Percentiles rank a stretch among this genome's conserved stretches.
Conservation (phyloP, 78 protist species). For the Planoprotostelium fungivorum region DNA sequence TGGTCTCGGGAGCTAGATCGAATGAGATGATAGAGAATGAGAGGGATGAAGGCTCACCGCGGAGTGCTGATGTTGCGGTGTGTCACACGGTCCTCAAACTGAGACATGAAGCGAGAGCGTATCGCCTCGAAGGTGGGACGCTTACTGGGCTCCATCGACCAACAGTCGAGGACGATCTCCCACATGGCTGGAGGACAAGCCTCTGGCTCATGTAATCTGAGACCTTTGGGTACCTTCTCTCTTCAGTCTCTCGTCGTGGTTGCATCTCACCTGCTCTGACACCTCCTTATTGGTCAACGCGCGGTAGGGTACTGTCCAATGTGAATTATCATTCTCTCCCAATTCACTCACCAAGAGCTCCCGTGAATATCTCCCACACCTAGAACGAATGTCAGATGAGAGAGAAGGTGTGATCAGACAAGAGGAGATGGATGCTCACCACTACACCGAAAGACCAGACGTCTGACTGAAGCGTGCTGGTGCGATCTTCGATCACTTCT, state of each 20-base stretch:
- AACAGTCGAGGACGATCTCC: not conserved
- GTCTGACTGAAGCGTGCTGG: not conserved
- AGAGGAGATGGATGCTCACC: too few species aligned
- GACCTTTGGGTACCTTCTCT: not conserved
- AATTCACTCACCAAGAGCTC: too few species aligned
- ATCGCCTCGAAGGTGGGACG: not conserved
- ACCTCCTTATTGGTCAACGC: not conserved
- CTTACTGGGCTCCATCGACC: not conserved
- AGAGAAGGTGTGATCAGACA: not conserved
- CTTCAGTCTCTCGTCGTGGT: not conserved
- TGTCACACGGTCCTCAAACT: too few species aligned
- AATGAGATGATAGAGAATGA: too few species aligned
- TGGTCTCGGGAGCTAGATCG: too few species aligned
- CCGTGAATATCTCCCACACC: not conserved
- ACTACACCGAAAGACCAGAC: not conserved
- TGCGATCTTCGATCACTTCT: not conserved
- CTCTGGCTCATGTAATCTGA: not conserved
- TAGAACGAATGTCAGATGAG: not conserved
- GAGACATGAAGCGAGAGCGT: too few species aligned
- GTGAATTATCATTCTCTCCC: too few species aligned
- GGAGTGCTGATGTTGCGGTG: too few species aligned
- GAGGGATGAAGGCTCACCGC: too few species aligned
- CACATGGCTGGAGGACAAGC: not conserved
- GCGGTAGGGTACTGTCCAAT: not conserved
- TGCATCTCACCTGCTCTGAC: not conserved